phyloP scores from a whole-genome alignment of 2,329 filamentous ascomycete species.

The Fusarium sp. region DNA sequence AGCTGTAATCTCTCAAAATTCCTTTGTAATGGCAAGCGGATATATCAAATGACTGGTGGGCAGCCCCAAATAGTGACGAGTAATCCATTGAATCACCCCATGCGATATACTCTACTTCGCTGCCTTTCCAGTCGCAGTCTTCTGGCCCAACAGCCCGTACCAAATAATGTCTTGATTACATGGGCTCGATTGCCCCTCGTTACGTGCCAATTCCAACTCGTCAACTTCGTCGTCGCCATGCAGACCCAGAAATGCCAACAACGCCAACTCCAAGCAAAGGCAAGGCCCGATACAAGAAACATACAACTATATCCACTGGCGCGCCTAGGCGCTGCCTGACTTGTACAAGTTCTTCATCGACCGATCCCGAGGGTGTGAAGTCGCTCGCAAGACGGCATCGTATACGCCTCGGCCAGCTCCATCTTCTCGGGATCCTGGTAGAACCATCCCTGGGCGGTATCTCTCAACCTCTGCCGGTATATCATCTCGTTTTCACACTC shows the following conservation, averaged over 20 bases:
- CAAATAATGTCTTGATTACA: slow-evolving; percentile 37
- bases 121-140: neutral
- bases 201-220: slow-evolving; percentile 13
- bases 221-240: slow-evolving; percentile 39
- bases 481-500: slow-evolving; percentile 81
- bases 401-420: slow-evolving; percentile 70
- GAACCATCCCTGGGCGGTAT: slow-evolving; percentile 90
- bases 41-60: neutral
- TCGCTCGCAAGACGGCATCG: slow-evolving; percentile 65
- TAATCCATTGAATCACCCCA: neutral
- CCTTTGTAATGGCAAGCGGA: neutral
- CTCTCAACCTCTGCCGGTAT: slow-evolving; percentile 73
- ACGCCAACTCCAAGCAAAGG: slow-evolving; percentile 43
- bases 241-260: slow-evolving; percentile 45
- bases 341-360: slow-evolving; percentile 32
- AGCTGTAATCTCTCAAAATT: neutral
- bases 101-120: neutral
- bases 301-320: slow-evolving; percentile 18
- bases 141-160: slow-evolving; percentile 14
- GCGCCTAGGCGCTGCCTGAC: neutral
- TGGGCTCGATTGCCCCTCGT: slow-evolving; percentile 20
- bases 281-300: slow-evolving; percentile 37
- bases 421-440: slow-evolving; percentile 84
- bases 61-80: neutral
- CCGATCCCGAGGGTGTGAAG: slow-evolving; percentile 56